Percentiles rank a stretch among this genome's conserved stretches.
Conservation (phyloP, 2,329 filamentous ascomycete genomes). For the Torrubiella hemipterigena region DNA sequence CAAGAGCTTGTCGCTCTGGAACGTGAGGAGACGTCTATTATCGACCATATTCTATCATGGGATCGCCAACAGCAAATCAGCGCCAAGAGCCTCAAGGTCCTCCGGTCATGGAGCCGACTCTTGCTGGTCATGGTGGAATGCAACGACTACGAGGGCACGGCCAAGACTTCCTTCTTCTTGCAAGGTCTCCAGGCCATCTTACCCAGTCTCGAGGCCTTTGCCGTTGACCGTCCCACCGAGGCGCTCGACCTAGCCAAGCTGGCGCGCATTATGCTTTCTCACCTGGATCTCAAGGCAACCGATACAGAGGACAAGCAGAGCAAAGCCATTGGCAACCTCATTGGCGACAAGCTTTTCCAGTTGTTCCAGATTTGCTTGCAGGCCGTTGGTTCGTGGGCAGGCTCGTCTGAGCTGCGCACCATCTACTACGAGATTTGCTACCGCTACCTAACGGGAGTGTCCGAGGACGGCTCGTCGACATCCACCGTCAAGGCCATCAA, state of each 20-base stretch:
- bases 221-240: slow-evolving; percentile 55
- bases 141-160: slow-evolving; percentile 64
- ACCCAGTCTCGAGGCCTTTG: slow-evolving; percentile 72
- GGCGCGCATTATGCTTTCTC: slow-evolving; percentile 59
- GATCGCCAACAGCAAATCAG: slow-evolving; percentile 51
- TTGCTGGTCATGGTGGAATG: slow-evolving; percentile 72
- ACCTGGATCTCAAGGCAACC: slow-evolving; percentile 46
- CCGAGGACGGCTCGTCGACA: slow-evolving; percentile 35
- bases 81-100: slow-evolving; percentile 49
- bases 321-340: slow-evolving; percentile 50
- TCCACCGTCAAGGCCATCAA: slow-evolving; percentile 55
- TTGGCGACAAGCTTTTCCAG: slow-evolving; percentile 82
- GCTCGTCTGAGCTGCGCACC: slow-evolving; percentile 61
- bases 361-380: slow-evolving; percentile 79
- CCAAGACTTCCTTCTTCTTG: slow-evolving; percentile 66
- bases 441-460: slow-evolving; percentile 65
- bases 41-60: slow-evolving; percentile 48
- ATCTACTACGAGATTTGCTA: slow-evolving; percentile 89
- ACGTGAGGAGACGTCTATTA: slow-evolving; percentile 45
- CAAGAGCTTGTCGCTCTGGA: slow-evolving; percentile 40
- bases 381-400: slow-evolving; percentile 63
- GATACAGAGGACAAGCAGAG: slow-evolving; percentile 28
- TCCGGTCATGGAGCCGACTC: slow-evolving; percentile 77
- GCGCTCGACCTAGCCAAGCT: slow-evolving; percentile 67
- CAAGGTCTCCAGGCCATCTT: slow-evolving; percentile 80